Conservation (phyloP, 192 early-diverging fungal genomes). For the Gigaspora rosea region DNA sequence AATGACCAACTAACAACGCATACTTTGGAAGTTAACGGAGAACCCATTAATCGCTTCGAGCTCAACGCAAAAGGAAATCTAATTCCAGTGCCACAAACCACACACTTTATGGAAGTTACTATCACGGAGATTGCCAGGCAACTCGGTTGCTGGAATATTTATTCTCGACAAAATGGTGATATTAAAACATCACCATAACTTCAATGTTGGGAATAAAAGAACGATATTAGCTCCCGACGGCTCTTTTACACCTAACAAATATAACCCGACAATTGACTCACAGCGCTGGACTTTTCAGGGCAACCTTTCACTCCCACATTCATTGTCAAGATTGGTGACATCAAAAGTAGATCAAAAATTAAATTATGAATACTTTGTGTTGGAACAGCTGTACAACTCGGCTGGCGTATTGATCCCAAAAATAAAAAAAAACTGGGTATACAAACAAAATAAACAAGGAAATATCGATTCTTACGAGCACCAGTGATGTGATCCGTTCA, state of each 20-base stretch:
- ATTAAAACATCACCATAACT: not conserved
- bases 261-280: not conserved
- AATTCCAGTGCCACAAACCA: slow-evolving; percentile 25
- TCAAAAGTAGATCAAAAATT: slow-evolving; percentile 15
- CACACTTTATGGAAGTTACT: slow-evolving; percentile 6
- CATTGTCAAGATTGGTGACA: slow-evolving; percentile 20
- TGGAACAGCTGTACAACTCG: slow-evolving; percentile 21
- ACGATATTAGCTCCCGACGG: too few relatives aligned
- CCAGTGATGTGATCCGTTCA: not conserved
- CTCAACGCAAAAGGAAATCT: slow-evolving; percentile 27
- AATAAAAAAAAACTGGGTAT: slow-evolving; percentile 20
- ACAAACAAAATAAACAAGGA: slow-evolving; percentile 20
- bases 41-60: slow-evolving; percentile 29
- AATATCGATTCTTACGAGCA: not conserved
- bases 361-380: slow-evolving; percentile 26
- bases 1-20: not conserved
- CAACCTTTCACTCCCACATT: slow-evolving; percentile 24
- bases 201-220: too few relatives aligned
- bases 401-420: slow-evolving; percentile 18
- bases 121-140: slow-evolving; percentile 25
- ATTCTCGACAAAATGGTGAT: not conserved
- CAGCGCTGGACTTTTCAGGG: slow-evolving; percentile 20
- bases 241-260: too few relatives aligned
- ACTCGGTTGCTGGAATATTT: slow-evolving; percentile 25
- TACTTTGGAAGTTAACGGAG: slow-evolving; percentile 21